Conservation (phyloP, 108 stramenopile genomes). For the Cyclostephanos tholiformis region DNA sequence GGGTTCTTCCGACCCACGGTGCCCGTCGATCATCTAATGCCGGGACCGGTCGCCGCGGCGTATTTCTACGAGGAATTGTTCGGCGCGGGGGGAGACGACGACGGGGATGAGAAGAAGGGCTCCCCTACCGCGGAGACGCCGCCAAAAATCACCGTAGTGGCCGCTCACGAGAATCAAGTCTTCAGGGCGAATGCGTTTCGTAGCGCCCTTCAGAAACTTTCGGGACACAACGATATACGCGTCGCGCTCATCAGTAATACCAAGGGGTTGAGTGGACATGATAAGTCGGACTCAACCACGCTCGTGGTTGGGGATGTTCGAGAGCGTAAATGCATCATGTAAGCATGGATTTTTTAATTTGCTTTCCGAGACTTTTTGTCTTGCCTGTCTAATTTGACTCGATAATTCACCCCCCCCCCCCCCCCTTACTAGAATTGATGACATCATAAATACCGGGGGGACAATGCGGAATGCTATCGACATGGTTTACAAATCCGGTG, state of each 20-base stretch:
- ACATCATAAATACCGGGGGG: conserved; percentile 85
- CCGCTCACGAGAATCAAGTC: conserved; percentile 87
- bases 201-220: conserved; percentile 72
- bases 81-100: conserved; percentile 13
- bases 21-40: conserved; percentile 86
- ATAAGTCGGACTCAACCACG: conserved; percentile 27
- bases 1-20: conserved; percentile 77
- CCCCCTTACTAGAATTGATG: conserved; percentile 61
- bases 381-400: background rate
- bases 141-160: conserved; percentile 75
- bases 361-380: background rate
- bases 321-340: conserved; percentile 84
- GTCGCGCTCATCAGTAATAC: conserved; percentile 78
- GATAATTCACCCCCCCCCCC: background rate
- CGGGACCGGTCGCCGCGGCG: conserved; percentile 88
- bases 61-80: conserved; percentile 87
- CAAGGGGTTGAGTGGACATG: conserved; percentile 18
- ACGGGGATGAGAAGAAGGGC: too few species aligned
- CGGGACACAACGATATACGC: conserved; percentile 66
- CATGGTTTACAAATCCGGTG: conserved; percentile 64
- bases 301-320: conserved; percentile 77
- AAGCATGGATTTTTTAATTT: conserved; percentile 6
- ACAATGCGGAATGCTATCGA: conserved; percentile 68
- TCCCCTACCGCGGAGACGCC: too few species aligned
- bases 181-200: conserved; percentile 79